Evolutionary conservation across 441 rosid species (phyloP).

Genomic region (Macaranga tanarius): DNA sequence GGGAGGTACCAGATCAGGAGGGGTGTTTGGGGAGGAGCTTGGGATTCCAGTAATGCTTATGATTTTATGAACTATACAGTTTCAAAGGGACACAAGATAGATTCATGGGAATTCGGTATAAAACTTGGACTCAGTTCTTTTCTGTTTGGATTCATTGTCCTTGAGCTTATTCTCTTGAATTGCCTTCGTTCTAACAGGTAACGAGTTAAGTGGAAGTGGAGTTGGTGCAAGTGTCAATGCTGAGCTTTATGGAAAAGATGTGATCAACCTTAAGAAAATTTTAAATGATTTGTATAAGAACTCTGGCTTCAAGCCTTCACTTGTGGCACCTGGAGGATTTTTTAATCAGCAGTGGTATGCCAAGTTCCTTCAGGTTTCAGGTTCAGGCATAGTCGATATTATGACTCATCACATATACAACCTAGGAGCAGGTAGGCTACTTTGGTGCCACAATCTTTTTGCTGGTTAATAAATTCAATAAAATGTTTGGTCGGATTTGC

Average conservation of each 20-base stretch:
- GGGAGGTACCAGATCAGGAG: constrained; percentile 65
- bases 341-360: constrained; percentile 68
- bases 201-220: constrained; percentile 82
- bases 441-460: constrained; percentile 2
- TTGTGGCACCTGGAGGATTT: constrained; percentile 94
- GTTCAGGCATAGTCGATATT: constrained; percentile 51
- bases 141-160: constrained; percentile 11
- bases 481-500: background rate
- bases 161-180: constrained; percentile 18
- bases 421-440: constrained; percentile 70
- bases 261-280: constrained; percentile 54
- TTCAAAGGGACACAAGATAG: constrained; percentile 71
- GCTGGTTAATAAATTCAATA: background rate
- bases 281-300: constrained; percentile 56
- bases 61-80: constrained; percentile 80
- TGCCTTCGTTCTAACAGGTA: constrained; percentile 49
- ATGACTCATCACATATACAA: constrained; percentile 95
- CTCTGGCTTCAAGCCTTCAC: constrained; percentile 49
- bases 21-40: constrained; percentile 72
- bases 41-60: constrained; percentile 75
- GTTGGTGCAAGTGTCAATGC: constrained; percentile 73
- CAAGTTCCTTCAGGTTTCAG: constrained; percentile 77
- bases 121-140: constrained; percentile 7
- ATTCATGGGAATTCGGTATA: constrained; percentile 97
- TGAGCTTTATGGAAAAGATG: constrained; percentile 77